Base-by-base conservation (phyloP, 2,329 filamentous ascomycete genomes). In the Helicocarpus griseus region DNA sequence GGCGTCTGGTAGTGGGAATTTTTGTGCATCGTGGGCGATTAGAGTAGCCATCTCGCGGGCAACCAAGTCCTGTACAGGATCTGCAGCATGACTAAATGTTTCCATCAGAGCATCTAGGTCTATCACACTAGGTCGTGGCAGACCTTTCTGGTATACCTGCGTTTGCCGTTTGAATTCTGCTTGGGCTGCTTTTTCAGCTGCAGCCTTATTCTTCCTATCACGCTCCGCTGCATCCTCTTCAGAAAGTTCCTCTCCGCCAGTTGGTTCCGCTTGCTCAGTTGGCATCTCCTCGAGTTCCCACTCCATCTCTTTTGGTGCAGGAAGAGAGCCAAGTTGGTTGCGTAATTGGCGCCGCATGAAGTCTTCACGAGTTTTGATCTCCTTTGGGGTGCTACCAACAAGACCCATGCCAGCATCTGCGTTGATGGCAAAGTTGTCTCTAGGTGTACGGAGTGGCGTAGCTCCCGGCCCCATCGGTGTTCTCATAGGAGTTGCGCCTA, bases 251-350 rank as follows among this genome's bases (percentile, higher is more conserved):
- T 77, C 73, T 2, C 67, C 66, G 2, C 65, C 63, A 17, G 66
- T 68, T 2, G 72, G 62, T 59, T 93, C 87, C 55, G 79, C 74
- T 56, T 86, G 77, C 57, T 95, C 89, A 38, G 94, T 89, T 0
- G 91, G 91, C 31, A 95, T 73, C 65, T 73, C 70, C 58, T 96
- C 91, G 43, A 97, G 81, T 59, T 97, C 93, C 85, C 88, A 97
- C 58, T 96, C 90, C 0, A 82, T 86, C 63, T 95, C 89, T 63
- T 95, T 96, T 0, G 93, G 93, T 63, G 87, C 94, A 0, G 93
- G 93, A 14, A 98, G 76, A 21, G 87, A 82, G 4, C 88, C 80
- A n/a, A 98, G 63, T 55, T 70, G 73, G 54, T 66, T 66, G 53
- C 67, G 70, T 77, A 98, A 73, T 56, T 85, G 81, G 54, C 81